These are phyloP conservation scores for Septoria linicola DNA, from an alignment of 2,329 filamentous ascomycete species.

Conservation along the genomic window DNA sequence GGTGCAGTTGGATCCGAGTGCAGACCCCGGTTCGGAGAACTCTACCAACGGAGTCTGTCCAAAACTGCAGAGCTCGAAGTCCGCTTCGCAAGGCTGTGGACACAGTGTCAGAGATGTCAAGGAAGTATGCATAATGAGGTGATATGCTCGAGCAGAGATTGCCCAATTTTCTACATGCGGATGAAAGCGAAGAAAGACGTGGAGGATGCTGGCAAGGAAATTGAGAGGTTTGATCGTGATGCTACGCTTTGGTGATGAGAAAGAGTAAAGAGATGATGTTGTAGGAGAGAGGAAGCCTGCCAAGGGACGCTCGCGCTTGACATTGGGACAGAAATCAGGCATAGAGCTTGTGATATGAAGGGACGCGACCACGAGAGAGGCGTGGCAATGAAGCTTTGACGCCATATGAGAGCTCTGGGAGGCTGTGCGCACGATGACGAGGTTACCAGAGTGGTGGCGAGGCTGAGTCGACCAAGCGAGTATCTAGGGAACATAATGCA, in stretches of 20 bases:
- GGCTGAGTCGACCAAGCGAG: too few species aligned
- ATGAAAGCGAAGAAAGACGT: constrained; percentile 99
- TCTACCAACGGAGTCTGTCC: constrained; percentile 87
- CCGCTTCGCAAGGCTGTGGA: constrained; percentile 89
- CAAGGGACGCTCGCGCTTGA: not conserved
- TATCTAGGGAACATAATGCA: too few species aligned
- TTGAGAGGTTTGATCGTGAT: constrained; percentile 85
- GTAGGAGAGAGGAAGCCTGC: not conserved
- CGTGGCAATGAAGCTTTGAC: too few species aligned
- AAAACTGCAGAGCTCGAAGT: constrained; percentile 92
- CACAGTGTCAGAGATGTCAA: constrained; percentile 95
- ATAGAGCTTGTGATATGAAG: too few species aligned
- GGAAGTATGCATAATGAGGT: constrained; percentile 98
- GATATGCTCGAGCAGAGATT: constrained; percentile 94
- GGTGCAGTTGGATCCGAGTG: constrained; percentile 90
- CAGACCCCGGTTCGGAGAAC: constrained; percentile 77
- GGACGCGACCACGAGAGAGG: too few species aligned
- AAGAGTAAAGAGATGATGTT: not conserved
- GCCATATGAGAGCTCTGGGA: too few species aligned
- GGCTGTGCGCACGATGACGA: too few species aligned
- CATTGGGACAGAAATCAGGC: too few species aligned
- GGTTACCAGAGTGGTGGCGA: too few species aligned
- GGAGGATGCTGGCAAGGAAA: constrained; percentile 88
- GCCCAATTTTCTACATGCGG: constrained; percentile 99
- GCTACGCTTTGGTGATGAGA: constrained; percentile 63